phyloP scores from a whole-genome alignment of 2,329 filamentous ascomycete species.

The Didymella keratinophila region DNA sequence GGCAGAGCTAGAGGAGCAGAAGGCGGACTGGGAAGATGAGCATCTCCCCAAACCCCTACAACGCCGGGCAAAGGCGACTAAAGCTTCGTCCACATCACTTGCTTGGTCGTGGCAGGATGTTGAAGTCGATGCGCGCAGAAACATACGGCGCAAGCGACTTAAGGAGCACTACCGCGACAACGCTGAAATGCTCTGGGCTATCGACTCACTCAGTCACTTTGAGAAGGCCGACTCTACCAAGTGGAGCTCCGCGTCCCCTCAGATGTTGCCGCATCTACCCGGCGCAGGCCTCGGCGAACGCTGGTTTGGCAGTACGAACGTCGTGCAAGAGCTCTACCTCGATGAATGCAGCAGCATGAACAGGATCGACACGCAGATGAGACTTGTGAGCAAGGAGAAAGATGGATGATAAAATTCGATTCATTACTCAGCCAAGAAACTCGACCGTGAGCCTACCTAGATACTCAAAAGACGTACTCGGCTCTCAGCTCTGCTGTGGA shows the following conservation, averaged over 20 bases:
- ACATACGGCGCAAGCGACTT: constrained; percentile 35
- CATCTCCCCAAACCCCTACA: not conserved
- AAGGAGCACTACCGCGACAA: constrained; percentile 34
- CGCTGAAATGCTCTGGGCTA: constrained; percentile 44
- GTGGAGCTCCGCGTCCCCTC: constrained; percentile 14
- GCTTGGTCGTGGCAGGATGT: constrained; percentile 4
- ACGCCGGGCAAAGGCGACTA: constrained; percentile 24
- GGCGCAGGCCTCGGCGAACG: constrained; percentile 42
- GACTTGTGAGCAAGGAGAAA: not conserved
- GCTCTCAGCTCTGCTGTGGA: constrained; percentile 69
- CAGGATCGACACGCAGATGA: constrained; percentile 29
- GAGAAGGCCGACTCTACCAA: constrained; percentile 29
- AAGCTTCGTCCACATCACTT: constrained; percentile 21
- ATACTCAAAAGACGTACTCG: constrained; percentile 59
- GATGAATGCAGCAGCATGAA: constrained; percentile 48
- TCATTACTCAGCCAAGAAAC: not conserved
- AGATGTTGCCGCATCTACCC: constrained; percentile 36
- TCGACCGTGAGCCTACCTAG: not conserved
- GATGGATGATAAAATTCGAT: not conserved
- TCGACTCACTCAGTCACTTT: constrained; percentile 36
- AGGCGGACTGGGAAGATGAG: constrained; percentile 11
- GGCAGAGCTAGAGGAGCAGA: constrained; percentile 22
- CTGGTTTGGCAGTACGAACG: constrained; percentile 40
- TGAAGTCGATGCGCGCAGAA: constrained; percentile 31
- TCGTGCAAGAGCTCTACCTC: constrained; percentile 42